These are phyloP conservation scores for Melastoma malabathricum DNA, from an alignment of 345 rosid genomes.

Conservation along the genomic window DNA sequence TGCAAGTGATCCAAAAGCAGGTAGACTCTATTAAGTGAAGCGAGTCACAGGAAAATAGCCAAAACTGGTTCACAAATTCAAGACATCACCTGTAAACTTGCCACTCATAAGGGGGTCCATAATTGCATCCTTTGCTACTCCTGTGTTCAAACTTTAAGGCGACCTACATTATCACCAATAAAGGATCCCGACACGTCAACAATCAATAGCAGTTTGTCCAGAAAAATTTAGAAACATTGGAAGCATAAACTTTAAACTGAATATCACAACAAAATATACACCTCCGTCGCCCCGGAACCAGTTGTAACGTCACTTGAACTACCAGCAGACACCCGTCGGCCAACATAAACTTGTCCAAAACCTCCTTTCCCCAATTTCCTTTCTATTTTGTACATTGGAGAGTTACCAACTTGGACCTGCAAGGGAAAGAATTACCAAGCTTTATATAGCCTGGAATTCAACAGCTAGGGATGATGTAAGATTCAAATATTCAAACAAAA, in stretches of 20 bases:
- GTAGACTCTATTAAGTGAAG: neutral
- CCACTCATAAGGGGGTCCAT: constrained; percentile 65
- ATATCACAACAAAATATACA: constrained; percentile 1
- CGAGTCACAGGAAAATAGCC: neutral
- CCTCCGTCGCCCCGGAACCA: constrained; percentile 35
- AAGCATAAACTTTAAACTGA: neutral
- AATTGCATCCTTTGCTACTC: constrained; percentile 51
- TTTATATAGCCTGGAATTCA: neutral
- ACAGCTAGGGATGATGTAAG: too few relatives aligned
- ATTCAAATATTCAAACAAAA: too few relatives aligned
- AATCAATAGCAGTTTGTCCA: neutral
- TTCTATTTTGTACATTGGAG: constrained; percentile 42
- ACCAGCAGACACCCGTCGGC: constrained; percentile 34
- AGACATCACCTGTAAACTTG: constrained; percentile 39
- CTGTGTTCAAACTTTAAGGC: constrained; percentile 57
- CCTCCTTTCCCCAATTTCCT: constrained; percentile 67
- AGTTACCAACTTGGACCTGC: constrained; percentile 50
- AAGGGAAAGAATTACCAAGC: neutral
- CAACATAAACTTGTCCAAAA: constrained; percentile 68
- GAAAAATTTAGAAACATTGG: constrained; percentile 1
- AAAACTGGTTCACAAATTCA: neutral
- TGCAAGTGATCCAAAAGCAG: constrained; percentile 1
- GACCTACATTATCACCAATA: constrained; percentile 24
- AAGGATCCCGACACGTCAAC: neutral
- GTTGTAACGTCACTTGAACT: constrained; percentile 15